Percentiles rank a stretch among this genome's conserved stretches.
Conservation (phyloP, 2,329 filamentous ascomycete genomes). For the Lasiodiplodia gonubiensis region DNA sequence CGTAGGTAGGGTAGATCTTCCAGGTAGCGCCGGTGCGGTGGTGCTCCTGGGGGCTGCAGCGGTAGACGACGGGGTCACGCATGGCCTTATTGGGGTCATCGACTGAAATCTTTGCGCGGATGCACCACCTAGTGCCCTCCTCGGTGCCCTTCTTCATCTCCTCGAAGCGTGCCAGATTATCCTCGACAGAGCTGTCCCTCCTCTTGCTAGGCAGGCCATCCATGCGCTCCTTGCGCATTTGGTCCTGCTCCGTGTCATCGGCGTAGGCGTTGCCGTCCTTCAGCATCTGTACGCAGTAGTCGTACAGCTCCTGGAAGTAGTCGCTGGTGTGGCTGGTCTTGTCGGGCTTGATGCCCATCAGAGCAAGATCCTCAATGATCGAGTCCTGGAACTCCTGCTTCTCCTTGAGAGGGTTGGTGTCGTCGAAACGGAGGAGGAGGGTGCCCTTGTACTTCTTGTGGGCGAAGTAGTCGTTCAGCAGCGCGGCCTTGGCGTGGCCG, state of each 20-base stretch:
- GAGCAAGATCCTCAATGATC: constrained; percentile 86
- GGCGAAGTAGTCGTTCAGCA: constrained; percentile 96
- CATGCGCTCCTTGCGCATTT: constrained; percentile 84
- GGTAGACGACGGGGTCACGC: constrained; percentile 96
- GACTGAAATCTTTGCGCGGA: constrained; percentile 90
- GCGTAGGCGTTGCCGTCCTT: constrained; percentile 88
- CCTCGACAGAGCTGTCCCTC: constrained; percentile 78
- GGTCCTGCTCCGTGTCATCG: constrained; percentile 89
- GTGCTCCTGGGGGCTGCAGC: constrained; percentile 77
- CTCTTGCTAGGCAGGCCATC: constrained; percentile 81
- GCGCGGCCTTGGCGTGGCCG: constrained; percentile 90
- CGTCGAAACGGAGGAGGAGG: constrained; percentile 90
- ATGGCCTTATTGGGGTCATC: constrained; percentile 95
- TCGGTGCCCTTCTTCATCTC: constrained; percentile 89
- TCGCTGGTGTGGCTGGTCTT: constrained; percentile 88
- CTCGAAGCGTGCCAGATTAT: constrained; percentile 84
- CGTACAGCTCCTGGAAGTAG: constrained; percentile 92
- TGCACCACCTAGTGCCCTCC: constrained; percentile 84
- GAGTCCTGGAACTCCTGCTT: constrained; percentile 95
- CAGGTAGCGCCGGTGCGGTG: constrained; percentile 79
- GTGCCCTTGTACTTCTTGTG: constrained; percentile 92
- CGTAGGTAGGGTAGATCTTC: constrained; percentile 89
- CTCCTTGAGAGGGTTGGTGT: constrained; percentile 97
- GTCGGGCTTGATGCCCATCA: constrained; percentile 93
- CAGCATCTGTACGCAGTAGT: constrained; percentile 83